phyloP scores from a whole-genome alignment of 2,329 filamentous ascomycete species.

The Stemphylium beticola region DNA sequence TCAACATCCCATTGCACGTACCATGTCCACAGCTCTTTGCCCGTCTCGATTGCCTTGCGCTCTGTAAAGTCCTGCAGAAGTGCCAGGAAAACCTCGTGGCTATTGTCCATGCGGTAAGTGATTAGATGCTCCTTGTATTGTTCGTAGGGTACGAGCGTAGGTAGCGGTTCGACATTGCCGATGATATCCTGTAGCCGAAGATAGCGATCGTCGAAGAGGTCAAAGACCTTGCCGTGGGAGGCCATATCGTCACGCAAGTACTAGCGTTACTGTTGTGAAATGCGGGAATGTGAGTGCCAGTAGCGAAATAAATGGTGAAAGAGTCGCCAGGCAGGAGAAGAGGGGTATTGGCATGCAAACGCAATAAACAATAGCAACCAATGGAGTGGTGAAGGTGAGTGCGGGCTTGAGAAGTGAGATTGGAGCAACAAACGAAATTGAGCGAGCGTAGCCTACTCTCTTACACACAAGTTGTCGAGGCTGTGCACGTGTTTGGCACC shows the following conservation, averaged over 20 bases:
- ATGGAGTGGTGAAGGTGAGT: not conserved
- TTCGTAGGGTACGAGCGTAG: conserved; percentile 41
- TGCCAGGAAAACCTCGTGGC: conserved; percentile 34
- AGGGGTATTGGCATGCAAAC: conserved; percentile 5
- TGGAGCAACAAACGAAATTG: not conserved
- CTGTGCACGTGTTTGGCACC: not conserved
- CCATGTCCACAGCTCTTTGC: conserved; percentile 44
- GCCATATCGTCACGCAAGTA: conserved; percentile 24
- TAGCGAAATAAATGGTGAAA: not conserved
- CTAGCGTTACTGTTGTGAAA: not conserved
- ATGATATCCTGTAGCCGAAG: conserved; percentile 40
- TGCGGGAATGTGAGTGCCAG: not conserved
- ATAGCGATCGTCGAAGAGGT: conserved; percentile 42
- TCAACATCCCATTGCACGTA: conserved; percentile 41
- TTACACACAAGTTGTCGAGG: not conserved
- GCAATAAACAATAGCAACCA: conserved; percentile 16
- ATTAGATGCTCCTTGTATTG: conserved; percentile 31
- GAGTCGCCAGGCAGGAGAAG: conserved; percentile 6
- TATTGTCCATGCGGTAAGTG: conserved; percentile 36
- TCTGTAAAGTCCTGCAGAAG: conserved; percentile 41
- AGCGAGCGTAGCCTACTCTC: not conserved
- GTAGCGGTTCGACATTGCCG: conserved; percentile 38
- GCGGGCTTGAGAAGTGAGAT: not conserved
- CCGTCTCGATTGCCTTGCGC: conserved; percentile 17
- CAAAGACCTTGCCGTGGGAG: conserved; percentile 36